Evolutionary conservation across 2,329 filamentous ascomycete species (phyloP).

Genomic region (Ophiosphaerella korrae): DNA sequence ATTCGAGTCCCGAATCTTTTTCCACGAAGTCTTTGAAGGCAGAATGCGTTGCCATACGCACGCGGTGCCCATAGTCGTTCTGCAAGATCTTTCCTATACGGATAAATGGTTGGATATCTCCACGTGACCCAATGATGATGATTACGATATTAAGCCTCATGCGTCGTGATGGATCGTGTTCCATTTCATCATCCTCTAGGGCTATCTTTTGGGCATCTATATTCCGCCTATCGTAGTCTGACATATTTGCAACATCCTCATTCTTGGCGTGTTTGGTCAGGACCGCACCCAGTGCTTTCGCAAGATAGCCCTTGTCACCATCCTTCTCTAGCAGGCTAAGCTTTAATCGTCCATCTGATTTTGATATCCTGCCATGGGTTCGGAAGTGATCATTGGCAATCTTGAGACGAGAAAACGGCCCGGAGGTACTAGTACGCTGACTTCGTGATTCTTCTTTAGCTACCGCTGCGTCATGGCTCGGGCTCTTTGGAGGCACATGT

Average conservation of each 20-base stretch:
- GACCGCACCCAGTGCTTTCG: constrained; percentile 71
- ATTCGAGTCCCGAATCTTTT: constrained; percentile 73
- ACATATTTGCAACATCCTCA: constrained; percentile 40
- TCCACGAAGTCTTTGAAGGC: constrained; percentile 78
- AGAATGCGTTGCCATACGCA: constrained; percentile 79
- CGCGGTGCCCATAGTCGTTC: constrained; percentile 72
- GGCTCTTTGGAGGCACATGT: constrained; percentile 17
- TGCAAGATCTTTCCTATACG: constrained; percentile 74
- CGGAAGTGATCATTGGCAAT: constrained; percentile 68
- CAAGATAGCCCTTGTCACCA: constrained; percentile 71
- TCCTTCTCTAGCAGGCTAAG: constrained; percentile 73
- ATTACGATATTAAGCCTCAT: constrained; percentile 76
- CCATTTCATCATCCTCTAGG: constrained; percentile 42
- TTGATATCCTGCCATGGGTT: constrained; percentile 68
- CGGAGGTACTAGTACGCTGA: constrained; percentile 12
- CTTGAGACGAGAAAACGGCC: constrained; percentile 60
- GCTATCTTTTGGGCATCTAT: constrained; percentile 27
- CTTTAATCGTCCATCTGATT: constrained; percentile 70
- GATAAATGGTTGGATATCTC: constrained; percentile 81
- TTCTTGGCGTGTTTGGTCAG: constrained; percentile 61
- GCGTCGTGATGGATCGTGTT: constrained; percentile 35
- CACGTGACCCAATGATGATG: constrained; percentile 80
- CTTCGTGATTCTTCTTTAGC: constrained; percentile 9
- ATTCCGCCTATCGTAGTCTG: constrained; percentile 14
- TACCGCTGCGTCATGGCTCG: constrained; percentile 17